Conservation (phyloP, 148 eudicot species). For the Vaccinium darrowii region DNA sequence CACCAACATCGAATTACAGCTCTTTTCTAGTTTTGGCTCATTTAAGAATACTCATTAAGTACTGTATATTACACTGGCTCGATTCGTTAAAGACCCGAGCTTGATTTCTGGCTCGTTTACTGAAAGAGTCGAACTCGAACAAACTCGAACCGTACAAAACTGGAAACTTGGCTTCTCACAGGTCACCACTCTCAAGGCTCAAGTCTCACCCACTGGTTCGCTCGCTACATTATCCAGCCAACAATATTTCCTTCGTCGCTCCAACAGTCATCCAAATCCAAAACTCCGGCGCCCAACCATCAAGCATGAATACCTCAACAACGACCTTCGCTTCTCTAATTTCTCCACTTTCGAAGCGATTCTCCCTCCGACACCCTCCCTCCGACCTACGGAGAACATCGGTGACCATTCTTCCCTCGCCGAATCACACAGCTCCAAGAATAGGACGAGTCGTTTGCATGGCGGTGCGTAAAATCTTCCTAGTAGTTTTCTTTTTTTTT, state of each 20-base stretch:
- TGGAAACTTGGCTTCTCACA: too few relatives aligned
- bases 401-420: constrained; percentile 25
- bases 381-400: not conserved
- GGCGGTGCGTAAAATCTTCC: constrained; percentile 58
- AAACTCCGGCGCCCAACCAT: not conserved
- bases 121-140: too few relatives aligned
- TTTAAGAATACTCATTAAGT: too few relatives aligned
- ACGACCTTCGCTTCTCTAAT: constrained; percentile 35
- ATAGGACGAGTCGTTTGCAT: constrained; percentile 63
- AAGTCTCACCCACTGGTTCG: too few relatives aligned
- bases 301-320: constrained; percentile 26
- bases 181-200: too few relatives aligned
- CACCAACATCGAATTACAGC: too few relatives aligned
- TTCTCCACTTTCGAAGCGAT: constrained; percentile 19
- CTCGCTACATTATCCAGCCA: not conserved
- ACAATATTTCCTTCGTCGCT: not conserved
- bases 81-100: too few relatives aligned
- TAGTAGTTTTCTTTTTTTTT: not conserved
- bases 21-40: too few relatives aligned
- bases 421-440: constrained; percentile 28
- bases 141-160: too few relatives aligned
- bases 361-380: constrained; percentile 8
- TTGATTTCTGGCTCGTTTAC: too few relatives aligned
- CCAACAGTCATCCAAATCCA: not conserved
- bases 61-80: too few relatives aligned